These are phyloP conservation scores for Ramaria rubella DNA, from an alignment of 768 basidiomycete genomes.

Conservation along the genomic window DNA sequence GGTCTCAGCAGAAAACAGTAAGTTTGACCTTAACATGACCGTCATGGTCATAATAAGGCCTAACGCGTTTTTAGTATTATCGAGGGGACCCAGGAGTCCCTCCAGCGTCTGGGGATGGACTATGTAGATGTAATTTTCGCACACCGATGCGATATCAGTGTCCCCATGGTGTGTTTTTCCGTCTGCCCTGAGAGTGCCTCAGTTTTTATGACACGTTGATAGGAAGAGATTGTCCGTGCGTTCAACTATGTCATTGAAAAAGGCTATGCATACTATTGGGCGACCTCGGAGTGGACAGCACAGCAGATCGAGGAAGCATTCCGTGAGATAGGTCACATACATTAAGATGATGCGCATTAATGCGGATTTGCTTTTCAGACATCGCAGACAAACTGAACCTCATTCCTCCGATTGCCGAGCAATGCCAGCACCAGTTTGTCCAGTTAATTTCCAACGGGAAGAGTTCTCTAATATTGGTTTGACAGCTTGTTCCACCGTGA, in stretches of 20 bases:
- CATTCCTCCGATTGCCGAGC: slow-evolving; percentile 67
- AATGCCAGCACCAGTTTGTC: slow-evolving; percentile 67
- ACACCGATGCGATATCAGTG: slow-evolving; percentile 56
- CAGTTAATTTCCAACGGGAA: not conserved
- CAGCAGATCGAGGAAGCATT: slow-evolving; percentile 60
- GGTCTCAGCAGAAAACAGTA: slow-evolving; percentile 28
- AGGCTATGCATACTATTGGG: slow-evolving; percentile 68
- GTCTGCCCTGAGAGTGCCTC: too few relatives aligned
- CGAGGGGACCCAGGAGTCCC: slow-evolving; percentile 62
- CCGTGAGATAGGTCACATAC: slow-evolving; percentile 44
- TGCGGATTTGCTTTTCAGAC: too few relatives aligned
- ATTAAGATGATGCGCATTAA: too few relatives aligned
- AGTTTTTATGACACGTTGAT: not conserved
- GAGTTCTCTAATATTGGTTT: too few relatives aligned
- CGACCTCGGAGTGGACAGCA: slow-evolving; percentile 74
- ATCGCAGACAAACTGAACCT: slow-evolving; percentile 62
- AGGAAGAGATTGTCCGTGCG: slow-evolving; percentile 72
- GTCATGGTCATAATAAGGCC: not conserved
- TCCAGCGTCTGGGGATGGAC: slow-evolving; percentile 64
- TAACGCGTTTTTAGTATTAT: slow-evolving; percentile 44
- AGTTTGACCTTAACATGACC: not conserved
- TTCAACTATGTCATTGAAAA: slow-evolving; percentile 74
- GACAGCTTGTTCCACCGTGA: slow-evolving; percentile 73
- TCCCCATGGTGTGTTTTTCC: slow-evolving; percentile 36
- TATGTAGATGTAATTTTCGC: slow-evolving; percentile 73